A percentile compares a stretch with the other conserved stretches of the same genome.
Conservation (phyloP, 208 protist genomes). For the Perkinsela sp. region DNA sequence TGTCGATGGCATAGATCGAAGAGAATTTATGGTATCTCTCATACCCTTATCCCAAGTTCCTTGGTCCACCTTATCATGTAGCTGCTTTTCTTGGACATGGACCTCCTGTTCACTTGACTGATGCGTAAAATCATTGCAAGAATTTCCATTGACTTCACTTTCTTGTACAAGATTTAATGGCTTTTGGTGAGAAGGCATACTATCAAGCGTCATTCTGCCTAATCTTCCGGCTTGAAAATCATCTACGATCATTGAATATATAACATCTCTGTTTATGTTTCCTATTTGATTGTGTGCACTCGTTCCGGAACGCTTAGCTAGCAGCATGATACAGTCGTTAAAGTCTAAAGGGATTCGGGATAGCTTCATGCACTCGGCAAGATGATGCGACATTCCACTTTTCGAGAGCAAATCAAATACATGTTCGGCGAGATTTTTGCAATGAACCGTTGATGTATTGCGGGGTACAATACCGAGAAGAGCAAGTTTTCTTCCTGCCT, state of each 20-base stretch:
- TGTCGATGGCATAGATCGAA: too few relatives aligned
- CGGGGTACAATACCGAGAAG: conserved; percentile 47
- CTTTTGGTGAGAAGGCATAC: conserved; percentile 12
- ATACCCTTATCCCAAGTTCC: too few relatives aligned
- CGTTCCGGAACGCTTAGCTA: conserved; percentile 44
- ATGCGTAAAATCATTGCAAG: too few relatives aligned
- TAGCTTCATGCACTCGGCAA: conserved; percentile 48
- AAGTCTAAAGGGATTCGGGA: conserved; percentile 46
- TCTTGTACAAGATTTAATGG: too few relatives aligned
- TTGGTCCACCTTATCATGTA: too few relatives aligned
- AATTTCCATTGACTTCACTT: too few relatives aligned
- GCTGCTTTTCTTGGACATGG: too few relatives aligned
- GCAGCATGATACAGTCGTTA: conserved; percentile 57
- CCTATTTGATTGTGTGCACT: conserved; percentile 45
- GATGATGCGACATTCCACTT: conserved; percentile 23
- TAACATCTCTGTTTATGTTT: conserved; percentile 25
- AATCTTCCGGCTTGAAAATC: conserved; percentile 49
- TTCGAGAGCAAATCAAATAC: conserved; percentile 41
- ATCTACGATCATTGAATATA: conserved; percentile 40
- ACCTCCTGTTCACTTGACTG: too few relatives aligned
- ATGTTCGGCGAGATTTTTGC: conserved; percentile 27
- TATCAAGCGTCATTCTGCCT: conserved; percentile 41
- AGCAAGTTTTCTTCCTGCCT: conserved; percentile 46
- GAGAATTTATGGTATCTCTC: too few relatives aligned
- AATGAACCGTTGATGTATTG: conserved; percentile 36